These are phyloP conservation scores for Erysimum pusillum DNA, from an alignment of 441 rosid species.

Conservation along the genomic window DNA sequence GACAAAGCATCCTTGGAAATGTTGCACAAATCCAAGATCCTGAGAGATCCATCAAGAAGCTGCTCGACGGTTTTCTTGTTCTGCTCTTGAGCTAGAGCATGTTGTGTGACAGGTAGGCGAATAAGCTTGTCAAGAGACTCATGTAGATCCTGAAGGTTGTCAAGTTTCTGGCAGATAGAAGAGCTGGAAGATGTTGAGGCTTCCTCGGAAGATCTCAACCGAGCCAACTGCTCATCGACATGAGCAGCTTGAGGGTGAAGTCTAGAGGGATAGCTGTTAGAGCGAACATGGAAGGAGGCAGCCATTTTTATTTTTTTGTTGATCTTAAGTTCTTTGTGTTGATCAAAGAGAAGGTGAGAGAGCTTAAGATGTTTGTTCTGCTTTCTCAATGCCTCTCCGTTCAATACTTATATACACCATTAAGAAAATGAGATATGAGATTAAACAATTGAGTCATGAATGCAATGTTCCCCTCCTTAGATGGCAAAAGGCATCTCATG, in stretches of 20 bases:
- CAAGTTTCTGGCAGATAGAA: constrained; percentile 41
- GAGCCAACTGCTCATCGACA: constrained; percentile 34
- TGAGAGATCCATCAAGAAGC: constrained; percentile 55
- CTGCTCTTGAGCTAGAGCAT: constrained; percentile 33
- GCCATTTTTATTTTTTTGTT: constrained; percentile 34
- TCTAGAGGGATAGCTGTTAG: constrained; percentile 41
- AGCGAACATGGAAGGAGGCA: constrained; percentile 25
- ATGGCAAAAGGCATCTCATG: constrained; percentile 14
- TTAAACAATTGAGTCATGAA: not conserved
- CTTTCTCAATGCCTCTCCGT: constrained; percentile 9
- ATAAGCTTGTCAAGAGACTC: constrained; percentile 50
- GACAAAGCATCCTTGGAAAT: constrained; percentile 45
- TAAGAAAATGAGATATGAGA: not conserved
- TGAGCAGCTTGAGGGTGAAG: constrained; percentile 37
- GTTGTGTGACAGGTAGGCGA: constrained; percentile 44
- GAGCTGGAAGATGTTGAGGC: constrained; percentile 42
- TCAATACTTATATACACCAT: constrained; percentile 23
- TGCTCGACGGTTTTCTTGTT: constrained; percentile 39
- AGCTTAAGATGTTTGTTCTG: constrained; percentile 28
- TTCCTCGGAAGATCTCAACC: constrained; percentile 37
- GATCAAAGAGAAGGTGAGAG: constrained; percentile 17
- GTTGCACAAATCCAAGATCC: constrained; percentile 43
- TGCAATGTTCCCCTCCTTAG: not conserved
- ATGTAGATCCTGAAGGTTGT: constrained; percentile 48
- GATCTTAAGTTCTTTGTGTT: not conserved